These are phyloP conservation scores for Pseudofabraea citricarpa DNA, from an alignment of 2,329 filamentous ascomycete genomes.

Conservation along the genomic window DNA sequence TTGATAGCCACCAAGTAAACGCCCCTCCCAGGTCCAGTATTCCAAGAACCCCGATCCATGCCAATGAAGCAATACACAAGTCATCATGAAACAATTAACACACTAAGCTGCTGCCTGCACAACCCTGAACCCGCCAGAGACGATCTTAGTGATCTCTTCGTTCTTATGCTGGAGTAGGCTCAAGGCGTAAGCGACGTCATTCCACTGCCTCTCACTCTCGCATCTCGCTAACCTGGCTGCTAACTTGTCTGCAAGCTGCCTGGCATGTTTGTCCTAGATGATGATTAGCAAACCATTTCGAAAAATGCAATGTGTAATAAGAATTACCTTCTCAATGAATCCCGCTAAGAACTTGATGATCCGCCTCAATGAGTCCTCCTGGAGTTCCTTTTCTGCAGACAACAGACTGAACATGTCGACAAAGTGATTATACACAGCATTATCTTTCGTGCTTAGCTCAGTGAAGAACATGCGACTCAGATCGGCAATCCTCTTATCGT, in stretches of 20 bases:
- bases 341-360: slow-evolving; percentile 91
- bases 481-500: slow-evolving; percentile 91
- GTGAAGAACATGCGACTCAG: slow-evolving; percentile 98
- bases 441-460: slow-evolving; percentile 95
- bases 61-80: not conserved
- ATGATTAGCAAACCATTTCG: slow-evolving; percentile 11
- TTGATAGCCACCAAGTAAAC: not conserved
- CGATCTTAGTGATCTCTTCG: slow-evolving; percentile 76
- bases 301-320: not conserved
- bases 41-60: not conserved
- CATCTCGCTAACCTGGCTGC: slow-evolving; percentile 80
- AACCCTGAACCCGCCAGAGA: slow-evolving; percentile 72
- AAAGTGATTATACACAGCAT: slow-evolving; percentile 98
- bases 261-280: slow-evolving; percentile 87
- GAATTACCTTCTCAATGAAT: slow-evolving; percentile 90
- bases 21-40: not conserved
- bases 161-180: slow-evolving; percentile 89
- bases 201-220: slow-evolving; percentile 94
- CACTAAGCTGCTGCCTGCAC: slow-evolving; percentile 56
- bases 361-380: slow-evolving; percentile 79
- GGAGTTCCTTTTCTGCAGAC: slow-evolving; percentile 72
- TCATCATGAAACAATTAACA: not conserved
- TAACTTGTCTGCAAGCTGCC: slow-evolving; percentile 87
- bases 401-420: slow-evolving; percentile 97
- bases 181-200: slow-evolving; percentile 90